Conservation (phyloP, 2,329 filamentous ascomycete species). For the Calonectria leucothoes region DNA sequence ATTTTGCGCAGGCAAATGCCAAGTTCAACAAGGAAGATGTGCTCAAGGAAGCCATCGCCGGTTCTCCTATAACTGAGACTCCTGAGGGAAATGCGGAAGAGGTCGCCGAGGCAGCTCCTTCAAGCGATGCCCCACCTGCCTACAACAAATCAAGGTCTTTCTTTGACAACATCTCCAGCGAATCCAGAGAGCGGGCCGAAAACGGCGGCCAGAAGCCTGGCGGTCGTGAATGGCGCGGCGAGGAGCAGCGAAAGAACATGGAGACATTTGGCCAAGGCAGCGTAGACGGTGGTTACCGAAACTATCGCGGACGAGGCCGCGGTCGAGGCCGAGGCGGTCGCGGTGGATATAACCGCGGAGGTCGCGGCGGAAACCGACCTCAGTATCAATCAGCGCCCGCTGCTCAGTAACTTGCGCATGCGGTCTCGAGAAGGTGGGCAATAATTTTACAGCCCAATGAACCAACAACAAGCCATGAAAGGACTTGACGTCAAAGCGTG, state of each 20-base stretch:
- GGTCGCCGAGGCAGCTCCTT: conserved; percentile 52
- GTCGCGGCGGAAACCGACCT: conserved; percentile 51
- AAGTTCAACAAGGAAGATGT: conserved; percentile 66
- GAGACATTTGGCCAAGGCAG: conserved; percentile 98
- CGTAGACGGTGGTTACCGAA: conserved; percentile 83
- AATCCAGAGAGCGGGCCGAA: conserved; percentile 88
- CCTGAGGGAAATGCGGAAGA: conserved; percentile 53
- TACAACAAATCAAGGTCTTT: conserved; percentile 94
- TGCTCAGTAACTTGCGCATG: conserved; percentile 37
- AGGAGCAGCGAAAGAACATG: conserved; percentile 95
- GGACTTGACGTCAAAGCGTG: conserved; percentile 6
- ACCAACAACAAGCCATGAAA: conserved; percentile 13
- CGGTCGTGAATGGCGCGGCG: conserved; percentile 88
- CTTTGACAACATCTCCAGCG: conserved; percentile 98
- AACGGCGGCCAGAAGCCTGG: conserved; percentile 75
- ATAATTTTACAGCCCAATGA: background rate
- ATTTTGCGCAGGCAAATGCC: conserved; percentile 75
- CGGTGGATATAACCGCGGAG: conserved; percentile 53
- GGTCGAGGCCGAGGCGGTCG: conserved; percentile 70
- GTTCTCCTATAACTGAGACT: conserved; percentile 73
- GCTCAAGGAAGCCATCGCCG: conserved; percentile 87
- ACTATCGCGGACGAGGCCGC: conserved; percentile 83
- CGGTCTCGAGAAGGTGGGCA: background rate
- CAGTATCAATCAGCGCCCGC: conserved; percentile 45
- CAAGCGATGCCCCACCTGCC: conserved; percentile 59